Evolutionary conservation across 306 rosid species (phyloP).

Genomic region (Sicyos baderoa): DNA sequence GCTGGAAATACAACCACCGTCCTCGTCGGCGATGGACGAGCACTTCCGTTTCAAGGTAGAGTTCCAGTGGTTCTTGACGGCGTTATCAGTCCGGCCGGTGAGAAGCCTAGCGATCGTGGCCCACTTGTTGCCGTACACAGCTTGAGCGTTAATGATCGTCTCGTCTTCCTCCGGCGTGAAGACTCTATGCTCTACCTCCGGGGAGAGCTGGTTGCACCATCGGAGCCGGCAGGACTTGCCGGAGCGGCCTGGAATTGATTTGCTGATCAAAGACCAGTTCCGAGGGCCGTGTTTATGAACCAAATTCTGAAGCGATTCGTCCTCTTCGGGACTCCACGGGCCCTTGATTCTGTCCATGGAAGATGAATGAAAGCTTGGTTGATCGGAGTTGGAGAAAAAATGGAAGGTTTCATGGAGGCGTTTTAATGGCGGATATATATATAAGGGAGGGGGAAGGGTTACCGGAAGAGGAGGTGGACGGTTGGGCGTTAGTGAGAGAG

Average conservation of each 20-base stretch:
- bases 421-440: background rate
- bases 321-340: slow-evolving; percentile 94
- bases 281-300: slow-evolving; percentile 79
- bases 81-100: slow-evolving; percentile 89
- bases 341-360: slow-evolving; percentile 79
- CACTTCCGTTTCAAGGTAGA: slow-evolving; percentile 53
- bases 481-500: slow-evolving; percentile 9
- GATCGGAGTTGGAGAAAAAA: background rate
- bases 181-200: slow-evolving; percentile 85
- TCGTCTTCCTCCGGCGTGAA: slow-evolving; percentile 84
- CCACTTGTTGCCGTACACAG: slow-evolving; percentile 91
- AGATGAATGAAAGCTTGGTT: background rate
- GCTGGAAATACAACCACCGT: background rate
- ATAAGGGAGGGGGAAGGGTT: background rate
- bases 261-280: slow-evolving; percentile 84
- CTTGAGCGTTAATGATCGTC: slow-evolving; percentile 74
- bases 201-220: slow-evolving; percentile 95
- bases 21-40: slow-evolving; percentile 31
- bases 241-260: slow-evolving; percentile 77
- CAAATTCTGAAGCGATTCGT: slow-evolving; percentile 53
- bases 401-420: background rate
- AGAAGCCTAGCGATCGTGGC: slow-evolving; percentile 90
- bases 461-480: slow-evolving; percentile 13
- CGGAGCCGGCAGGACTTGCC: slow-evolving; percentile 90
- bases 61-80: slow-evolving; percentile 53